Conservation (phyloP, 768 basidiomycete species). For the Mycena filopes region DNA sequence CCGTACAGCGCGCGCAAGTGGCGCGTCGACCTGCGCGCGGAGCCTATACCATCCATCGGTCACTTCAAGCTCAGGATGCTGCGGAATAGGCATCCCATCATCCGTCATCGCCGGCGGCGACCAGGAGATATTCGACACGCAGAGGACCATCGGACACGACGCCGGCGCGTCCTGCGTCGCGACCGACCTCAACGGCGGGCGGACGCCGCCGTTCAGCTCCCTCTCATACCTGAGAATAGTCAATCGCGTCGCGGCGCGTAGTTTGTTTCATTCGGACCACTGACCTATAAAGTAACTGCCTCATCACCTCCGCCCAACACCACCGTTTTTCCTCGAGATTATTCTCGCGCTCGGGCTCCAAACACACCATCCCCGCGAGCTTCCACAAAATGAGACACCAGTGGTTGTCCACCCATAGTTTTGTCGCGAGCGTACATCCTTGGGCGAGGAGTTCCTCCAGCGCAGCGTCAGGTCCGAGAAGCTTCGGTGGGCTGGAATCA, state of each 20-base stretch:
- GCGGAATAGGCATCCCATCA: constrained; percentile 48
- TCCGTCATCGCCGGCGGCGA: constrained; percentile 49
- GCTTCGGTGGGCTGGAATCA: constrained; percentile 34
- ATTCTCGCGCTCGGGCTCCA: constrained; percentile 72
- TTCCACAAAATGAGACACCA: constrained; percentile 96
- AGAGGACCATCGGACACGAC: constrained; percentile 84
- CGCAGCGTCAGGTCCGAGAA: constrained; percentile 64
- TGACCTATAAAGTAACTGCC: constrained; percentile 89
- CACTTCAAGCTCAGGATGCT: constrained; percentile 80
- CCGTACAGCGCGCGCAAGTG: constrained; percentile 75
- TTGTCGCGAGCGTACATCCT: constrained; percentile 76
- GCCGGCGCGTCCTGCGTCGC: constrained; percentile 86
- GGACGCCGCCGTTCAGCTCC: constrained; percentile 79
- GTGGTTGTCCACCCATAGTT: constrained; percentile 92
- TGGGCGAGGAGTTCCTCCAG: constrained; percentile 61
- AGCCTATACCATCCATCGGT: constrained; percentile 98
- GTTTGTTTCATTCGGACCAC: background rate
- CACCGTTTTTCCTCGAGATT: constrained; percentile 66
- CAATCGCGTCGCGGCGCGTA: constrained; percentile 5
- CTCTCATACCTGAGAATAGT: constrained; percentile 78
- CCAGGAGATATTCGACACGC: constrained; percentile 80
- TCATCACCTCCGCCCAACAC: constrained; percentile 85
- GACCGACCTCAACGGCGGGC: constrained; percentile 85
- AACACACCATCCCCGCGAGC: constrained; percentile 81
- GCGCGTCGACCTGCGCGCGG: constrained; percentile 77